Conservation (phyloP, 2,329 filamentous ascomycete genomes). For the Curvularia verruculosa region DNA sequence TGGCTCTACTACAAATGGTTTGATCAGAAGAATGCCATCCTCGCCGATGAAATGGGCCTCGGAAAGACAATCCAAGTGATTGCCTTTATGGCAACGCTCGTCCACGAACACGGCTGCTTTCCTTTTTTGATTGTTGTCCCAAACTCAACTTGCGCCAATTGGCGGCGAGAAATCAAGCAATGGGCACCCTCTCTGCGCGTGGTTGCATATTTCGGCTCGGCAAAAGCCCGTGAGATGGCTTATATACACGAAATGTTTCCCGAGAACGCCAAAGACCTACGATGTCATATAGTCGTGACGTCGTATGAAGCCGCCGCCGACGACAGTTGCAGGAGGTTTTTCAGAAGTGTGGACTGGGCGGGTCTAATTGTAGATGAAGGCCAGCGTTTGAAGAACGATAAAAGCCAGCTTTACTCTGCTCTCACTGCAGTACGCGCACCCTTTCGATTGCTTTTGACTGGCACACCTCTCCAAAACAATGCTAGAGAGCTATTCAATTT, state of each 20-base stretch:
- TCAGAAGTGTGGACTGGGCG: constrained; percentile 78
- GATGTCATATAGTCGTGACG: constrained; percentile 90
- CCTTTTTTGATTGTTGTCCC: constrained; percentile 93
- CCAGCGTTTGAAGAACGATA: constrained; percentile 92
- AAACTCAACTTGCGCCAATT: constrained; percentile 96
- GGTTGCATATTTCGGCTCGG: constrained; percentile 89
- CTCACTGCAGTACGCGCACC: constrained; percentile 76
- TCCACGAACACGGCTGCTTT: constrained; percentile 71
- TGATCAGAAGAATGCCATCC: constrained; percentile 79
- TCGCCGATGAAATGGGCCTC: constrained; percentile 97
- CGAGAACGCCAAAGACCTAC: constrained; percentile 66
- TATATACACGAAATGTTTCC: constrained; percentile 87
- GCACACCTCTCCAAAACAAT: constrained; percentile 95
- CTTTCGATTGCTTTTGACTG: constrained; percentile 83
- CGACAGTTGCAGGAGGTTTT: constrained; percentile 67
- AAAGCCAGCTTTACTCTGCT: constrained; percentile 78
- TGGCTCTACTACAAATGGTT: constrained; percentile 95
- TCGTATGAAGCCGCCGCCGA: constrained; percentile 91
- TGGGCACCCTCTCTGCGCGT: constrained; percentile 88
- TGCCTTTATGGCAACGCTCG: constrained; percentile 74
- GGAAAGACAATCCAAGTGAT: constrained; percentile 97
- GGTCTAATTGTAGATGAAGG: constrained; percentile 94
- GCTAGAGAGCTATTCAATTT: constrained; percentile 93
- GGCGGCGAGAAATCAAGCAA: constrained; percentile 92
- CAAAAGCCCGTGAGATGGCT: constrained; percentile 74